These are phyloP conservation scores for Voacanga thouarsii DNA, from an alignment of 257 asterid genomes.

Conservation along the genomic window DNA sequence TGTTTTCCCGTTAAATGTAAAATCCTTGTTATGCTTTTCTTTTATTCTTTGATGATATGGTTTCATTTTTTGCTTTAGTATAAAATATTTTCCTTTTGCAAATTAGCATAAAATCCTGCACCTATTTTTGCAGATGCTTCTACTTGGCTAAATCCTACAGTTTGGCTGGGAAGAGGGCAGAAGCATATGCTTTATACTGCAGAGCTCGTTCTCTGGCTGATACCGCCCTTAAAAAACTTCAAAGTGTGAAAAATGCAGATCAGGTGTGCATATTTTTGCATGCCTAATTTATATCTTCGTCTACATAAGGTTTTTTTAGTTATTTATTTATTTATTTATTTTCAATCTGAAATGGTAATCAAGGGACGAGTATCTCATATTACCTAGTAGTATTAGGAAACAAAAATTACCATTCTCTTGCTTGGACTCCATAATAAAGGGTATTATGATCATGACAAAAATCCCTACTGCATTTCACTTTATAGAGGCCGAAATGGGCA, in stretches of 20 bases:
- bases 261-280: conserved; percentile 44
- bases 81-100: conserved; percentile 2
- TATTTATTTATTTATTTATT: neutral
- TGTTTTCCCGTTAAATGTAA: neutral
- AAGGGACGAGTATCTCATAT: neutral
- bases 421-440: neutral
- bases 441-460: neutral
- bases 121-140: conserved; percentile 65
- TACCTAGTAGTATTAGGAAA: neutral
- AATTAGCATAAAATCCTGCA: neutral
- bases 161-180: conserved; percentile 87
- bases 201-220: conserved; percentile 68
- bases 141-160: conserved; percentile 94
- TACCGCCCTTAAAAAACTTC: conserved; percentile 57
- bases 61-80: neutral
- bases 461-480: neutral
- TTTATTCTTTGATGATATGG: neutral
- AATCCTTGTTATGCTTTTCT: neutral
- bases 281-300: neutral
- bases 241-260: conserved; percentile 41
- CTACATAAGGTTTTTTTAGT: neutral
- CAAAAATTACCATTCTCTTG: neutral
- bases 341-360: neutral
- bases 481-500: neutral
- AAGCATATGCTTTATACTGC: conserved; percentile 79